Percentiles rank a stretch among this genome's conserved stretches.
Conservation (phyloP, 2,329 filamentous ascomycete genomes). For the Colletotrichum sojae region DNA sequence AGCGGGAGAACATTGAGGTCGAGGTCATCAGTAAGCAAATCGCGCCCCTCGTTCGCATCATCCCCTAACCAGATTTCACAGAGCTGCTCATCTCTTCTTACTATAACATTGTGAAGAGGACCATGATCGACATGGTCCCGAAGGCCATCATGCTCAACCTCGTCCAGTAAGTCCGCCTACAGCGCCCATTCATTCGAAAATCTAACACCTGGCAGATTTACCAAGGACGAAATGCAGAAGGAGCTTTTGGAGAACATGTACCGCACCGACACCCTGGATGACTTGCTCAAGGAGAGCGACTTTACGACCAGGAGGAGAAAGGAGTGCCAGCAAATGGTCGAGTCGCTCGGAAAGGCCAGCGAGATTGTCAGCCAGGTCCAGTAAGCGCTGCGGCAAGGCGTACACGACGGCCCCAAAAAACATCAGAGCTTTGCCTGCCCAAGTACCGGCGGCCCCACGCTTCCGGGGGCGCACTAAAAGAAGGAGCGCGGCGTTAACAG, state of each 20-base stretch:
- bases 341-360: slow-evolving; percentile 88
- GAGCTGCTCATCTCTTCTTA: slow-evolving; percentile 97
- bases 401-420: slow-evolving; percentile 24
- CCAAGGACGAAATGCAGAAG: slow-evolving; percentile 98
- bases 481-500: slow-evolving; percentile 38
- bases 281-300: slow-evolving; percentile 97
- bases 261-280: slow-evolving; percentile 88
- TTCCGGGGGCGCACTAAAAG: slow-evolving; percentile 36
- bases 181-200: neutral
- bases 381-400: slow-evolving; percentile 53
- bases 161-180: slow-evolving; percentile 83
- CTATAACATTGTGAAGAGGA: slow-evolving; percentile 97
- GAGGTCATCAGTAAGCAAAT: slow-evolving; percentile 91
- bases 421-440: slow-evolving; percentile 31
- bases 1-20: slow-evolving; percentile 95
- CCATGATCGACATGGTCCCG: slow-evolving; percentile 99
- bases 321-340: slow-evolving; percentile 99
- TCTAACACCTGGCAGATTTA: slow-evolving; percentile 53
- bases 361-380: slow-evolving; percentile 93
- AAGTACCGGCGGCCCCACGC: slow-evolving; percentile 32
- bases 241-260: slow-evolving; percentile 99
- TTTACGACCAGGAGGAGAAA: slow-evolving; percentile 95
- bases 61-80: slow-evolving; percentile 52
- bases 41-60: too few species aligned
- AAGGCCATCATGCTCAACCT: slow-evolving; percentile 99